Evolutionary conservation across 1,284 basidiomycete species (phyloP), one percentile per base, ranked within the genome.

Genomic region (Microbotryomycetes sp.): DNA sequence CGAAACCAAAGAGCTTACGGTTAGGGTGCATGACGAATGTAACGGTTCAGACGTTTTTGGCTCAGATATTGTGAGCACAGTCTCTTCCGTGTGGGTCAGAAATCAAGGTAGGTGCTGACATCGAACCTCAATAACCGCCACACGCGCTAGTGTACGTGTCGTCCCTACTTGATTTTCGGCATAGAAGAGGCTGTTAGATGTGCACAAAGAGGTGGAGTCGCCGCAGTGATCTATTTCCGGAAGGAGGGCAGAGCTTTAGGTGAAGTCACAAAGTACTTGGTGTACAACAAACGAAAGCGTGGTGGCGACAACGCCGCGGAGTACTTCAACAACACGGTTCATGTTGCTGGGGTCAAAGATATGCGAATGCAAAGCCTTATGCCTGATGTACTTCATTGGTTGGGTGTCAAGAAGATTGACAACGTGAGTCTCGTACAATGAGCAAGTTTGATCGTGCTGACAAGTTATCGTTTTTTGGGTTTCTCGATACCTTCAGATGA

Each of bases 21-120:
- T 96, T 16, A 86, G 92, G 4, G 89, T 96, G 1, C 92, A 97
- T 75, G 93, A 97, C 73, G 89, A 92, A 79, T 97, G 92, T 83
- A 78, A 76, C 62, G 70, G 83, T 62, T 76, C 74, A 2, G 79
- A 79, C 60, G 69, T 76, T 5, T 76, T 76, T 26, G 92, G 90
- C 19, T 91, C 88, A 2, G 92, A 94, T 53, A 59, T 59, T 36
- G 23, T 51, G n/a, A 5, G 71, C 70, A n/a, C 36, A 50, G 22
- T 29, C n/a, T 42, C 36, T 42, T 12, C 36, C 19, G 9, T 42
- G 36, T 42, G 36, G 12, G 9, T 19, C 12, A 12, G 36, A 42
- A 42, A 4, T 4, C 22, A 14, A 25, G 28, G 30, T 9, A n/a
- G n/a, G n/a, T 55, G 23, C 26, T 55, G 30, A 56, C 26, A 45